Percentiles rank a stretch among this genome's conserved stretches.
Evolutionary conservation across 2,329 filamentous ascomycete genomes (phyloP).

Genomic region (Dactylellina cionopaga): DNA sequence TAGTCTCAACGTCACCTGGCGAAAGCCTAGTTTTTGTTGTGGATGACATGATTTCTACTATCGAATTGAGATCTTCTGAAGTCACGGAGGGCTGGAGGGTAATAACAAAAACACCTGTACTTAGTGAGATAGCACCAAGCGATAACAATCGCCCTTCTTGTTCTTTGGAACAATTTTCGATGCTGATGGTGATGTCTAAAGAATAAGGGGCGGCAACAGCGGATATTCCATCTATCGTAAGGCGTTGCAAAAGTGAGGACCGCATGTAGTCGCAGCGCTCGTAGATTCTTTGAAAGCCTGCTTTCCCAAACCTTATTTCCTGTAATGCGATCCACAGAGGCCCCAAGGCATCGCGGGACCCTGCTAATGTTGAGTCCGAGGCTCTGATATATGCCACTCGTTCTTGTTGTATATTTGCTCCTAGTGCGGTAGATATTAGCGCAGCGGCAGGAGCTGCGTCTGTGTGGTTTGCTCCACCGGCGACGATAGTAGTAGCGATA

Average conservation of each 20-base stretch:
- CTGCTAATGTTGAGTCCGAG: constrained; percentile 16
- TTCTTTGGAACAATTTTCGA: background rate
- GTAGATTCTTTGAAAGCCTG: constrained; percentile 19
- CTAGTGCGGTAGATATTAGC: constrained; percentile 11
- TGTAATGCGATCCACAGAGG: constrained; percentile 25
- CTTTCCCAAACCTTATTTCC: constrained; percentile 28
- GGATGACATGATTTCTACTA: background rate
- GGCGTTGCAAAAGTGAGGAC: background rate
- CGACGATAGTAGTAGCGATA: constrained; percentile 7
- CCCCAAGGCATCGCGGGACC: constrained; percentile 26
- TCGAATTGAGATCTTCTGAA: background rate
- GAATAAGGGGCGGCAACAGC: constrained; percentile 2
- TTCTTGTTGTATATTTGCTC: background rate
- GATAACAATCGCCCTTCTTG: background rate
- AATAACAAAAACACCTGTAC: background rate
- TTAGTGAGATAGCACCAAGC: constrained; percentile 3
- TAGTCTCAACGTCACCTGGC: too few species aligned
- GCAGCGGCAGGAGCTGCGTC: constrained; percentile 4
- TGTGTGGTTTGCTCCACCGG: constrained; percentile 22
- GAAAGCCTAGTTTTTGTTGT: background rate
- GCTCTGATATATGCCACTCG: constrained; percentile 11
- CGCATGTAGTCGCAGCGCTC: background rate
- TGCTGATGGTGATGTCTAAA: background rate
- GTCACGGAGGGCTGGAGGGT: constrained; percentile 16
- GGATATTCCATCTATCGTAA: background rate